Base-by-base conservation (phyloP, 129 eudicot species). In the Centrapalus pauciflorus region DNA sequence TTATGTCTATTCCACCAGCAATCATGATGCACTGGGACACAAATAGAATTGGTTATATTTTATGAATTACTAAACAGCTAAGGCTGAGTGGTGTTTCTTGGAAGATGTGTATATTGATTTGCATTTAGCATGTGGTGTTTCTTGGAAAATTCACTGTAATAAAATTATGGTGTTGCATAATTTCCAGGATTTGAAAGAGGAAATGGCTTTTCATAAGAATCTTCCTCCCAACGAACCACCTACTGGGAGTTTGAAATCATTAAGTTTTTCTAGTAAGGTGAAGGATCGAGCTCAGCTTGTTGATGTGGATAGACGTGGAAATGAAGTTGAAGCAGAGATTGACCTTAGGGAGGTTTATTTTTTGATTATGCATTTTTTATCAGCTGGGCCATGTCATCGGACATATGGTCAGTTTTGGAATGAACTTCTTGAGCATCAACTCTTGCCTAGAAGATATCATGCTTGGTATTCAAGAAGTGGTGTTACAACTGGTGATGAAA, bases 391-490 rank as follows among this genome's bases (percentile, higher is more conserved):
- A 37, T 93, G 96, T 80, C 96, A 88, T 55, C 74, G 95, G 69
- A 93, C 98, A 43, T 88, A 74, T 58, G 96, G 95, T 66, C 98
- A 93, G 61, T 80, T 93, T 60, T 93, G 98, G 96, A 93, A 93
- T 78, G 98, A 93, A 79, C 96, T 93, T 68, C 83, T 93, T 43
- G 95, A 93, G 74, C 95, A 93, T 79, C 90, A 93, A 54, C 92
- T 93, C 49, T 66, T 93, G 81, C 96, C 98, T 35, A 83, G 96
- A 78, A 83, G 98, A 76, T 93, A 83, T 71, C 98, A 93, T 72
- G 84, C 98, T 35, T 93, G 98, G 98, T 93, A 85, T 82, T 93
- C 98, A 30, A 83, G 98, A 69, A 69, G 78, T 60, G 98, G 98
- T 69, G 61, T 26, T 30, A 82, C 19, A 48, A 93, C 87, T 66